Base-by-base conservation (phyloP, 208 protist species). In the Leishmania mexicana region DNA sequence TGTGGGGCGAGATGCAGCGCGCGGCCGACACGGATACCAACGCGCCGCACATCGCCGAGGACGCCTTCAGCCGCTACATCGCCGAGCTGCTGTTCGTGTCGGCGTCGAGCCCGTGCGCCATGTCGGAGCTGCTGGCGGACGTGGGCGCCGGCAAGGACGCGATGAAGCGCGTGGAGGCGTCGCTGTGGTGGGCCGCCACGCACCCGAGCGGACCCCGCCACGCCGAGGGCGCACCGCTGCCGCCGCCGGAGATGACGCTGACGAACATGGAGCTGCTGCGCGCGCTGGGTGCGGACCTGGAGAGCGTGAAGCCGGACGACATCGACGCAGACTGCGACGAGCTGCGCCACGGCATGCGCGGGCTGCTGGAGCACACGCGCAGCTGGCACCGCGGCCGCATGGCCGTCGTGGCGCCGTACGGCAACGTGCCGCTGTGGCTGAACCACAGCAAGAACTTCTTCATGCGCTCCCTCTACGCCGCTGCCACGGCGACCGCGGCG, bases 261-360 rank as follows among this genome's bases (percentile, higher is more conserved):
- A 76, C 78, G 10, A 81, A 81, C 57, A 70, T 57, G 7, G 64
- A 77, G 54, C 71, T 81, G 21, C 79, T 81, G 17, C 71, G 53
- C 15, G 71, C 79, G 15, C n/a, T 81, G 17, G 79, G 71, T 15
- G 68, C 79, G 54, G 79, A 77, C 54, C 67, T 40, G 35, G 79
- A 77, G 28, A 81, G 38, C 6, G 47, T 72, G 28, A 60, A 47
- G 79, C 49, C 53, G 68, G 68, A 81, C 71, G 79, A 40, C 57
- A 81, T 81, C 79, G 79, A 81, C 71, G 53, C 79, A 40, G 79
- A 81, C 79, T 77, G 71, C 79, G 79, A 81, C 42, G 79, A 81
- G 79, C 71, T 81, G 79, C 79, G 79, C 28, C 79, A 81, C 79
- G 51, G 79, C 79, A 81, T 81, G 71, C 79, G 79, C n/a, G 79